phyloP scores from a whole-genome alignment of 148 eudicot species.

The Camellia japonica region DNA sequence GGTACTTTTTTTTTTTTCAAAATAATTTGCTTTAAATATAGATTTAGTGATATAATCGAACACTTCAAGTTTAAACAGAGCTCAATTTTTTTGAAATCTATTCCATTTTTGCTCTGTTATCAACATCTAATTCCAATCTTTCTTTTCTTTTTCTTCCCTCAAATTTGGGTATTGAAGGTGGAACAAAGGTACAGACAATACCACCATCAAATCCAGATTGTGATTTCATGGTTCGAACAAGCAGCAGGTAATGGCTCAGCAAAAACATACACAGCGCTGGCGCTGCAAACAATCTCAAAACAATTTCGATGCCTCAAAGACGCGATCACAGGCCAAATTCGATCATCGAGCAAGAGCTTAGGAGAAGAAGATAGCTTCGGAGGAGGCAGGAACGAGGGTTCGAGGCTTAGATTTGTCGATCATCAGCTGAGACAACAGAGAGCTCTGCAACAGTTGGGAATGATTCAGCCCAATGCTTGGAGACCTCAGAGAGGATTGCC shows the following conservation, averaged over 20 bases:
- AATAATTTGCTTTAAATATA: no score
- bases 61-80: not conserved
- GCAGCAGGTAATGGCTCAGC: slow-evolving; percentile 75
- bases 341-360: slow-evolving; percentile 51
- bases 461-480: slow-evolving; percentile 89
- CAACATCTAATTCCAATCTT: not conserved
- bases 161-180: slow-evolving; percentile 39
- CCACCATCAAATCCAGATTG: slow-evolving; percentile 80
- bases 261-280: slow-evolving; percentile 73
- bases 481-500: slow-evolving; percentile 93
- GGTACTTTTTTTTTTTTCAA: no score
- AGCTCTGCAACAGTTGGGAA: slow-evolving; percentile 74
- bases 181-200: slow-evolving; percentile 84
- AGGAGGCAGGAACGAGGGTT: slow-evolving; percentile 53
- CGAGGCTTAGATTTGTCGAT: slow-evolving; percentile 70
- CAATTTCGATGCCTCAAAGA: slow-evolving; percentile 77
- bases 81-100: not conserved
- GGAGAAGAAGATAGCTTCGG: slow-evolving; percentile 57
- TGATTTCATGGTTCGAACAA: slow-evolving; percentile 68
- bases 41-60: no score
- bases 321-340: slow-evolving; percentile 56
- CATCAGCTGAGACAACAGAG: slow-evolving; percentile 74
- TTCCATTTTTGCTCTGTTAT: not conserved
- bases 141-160: not conserved
- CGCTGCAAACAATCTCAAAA: slow-evolving; percentile 71